A percentile compares a stretch with the other conserved stretches of the same genome.
Evolutionary conservation across 208 protist genomes (phyloP).

Genomic region (Leishmania braziliensis): DNA sequence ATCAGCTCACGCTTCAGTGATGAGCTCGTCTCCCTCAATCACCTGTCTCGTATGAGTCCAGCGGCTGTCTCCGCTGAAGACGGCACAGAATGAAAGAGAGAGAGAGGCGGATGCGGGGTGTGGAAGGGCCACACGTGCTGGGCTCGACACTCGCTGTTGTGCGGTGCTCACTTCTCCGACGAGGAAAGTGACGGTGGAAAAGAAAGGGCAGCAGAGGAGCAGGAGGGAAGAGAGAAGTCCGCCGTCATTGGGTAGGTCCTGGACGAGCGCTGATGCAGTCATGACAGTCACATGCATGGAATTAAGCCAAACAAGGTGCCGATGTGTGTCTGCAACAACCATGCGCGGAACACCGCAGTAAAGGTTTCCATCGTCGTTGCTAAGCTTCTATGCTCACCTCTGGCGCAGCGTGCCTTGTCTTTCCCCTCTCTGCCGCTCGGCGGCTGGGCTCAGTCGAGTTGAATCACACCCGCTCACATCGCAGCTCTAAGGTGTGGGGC

Average conservation of each 20-base stretch:
- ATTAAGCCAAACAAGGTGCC: background rate
- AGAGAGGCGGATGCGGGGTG: background rate
- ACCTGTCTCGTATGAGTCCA: background rate
- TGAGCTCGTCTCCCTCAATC: background rate
- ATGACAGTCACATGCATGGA: background rate
- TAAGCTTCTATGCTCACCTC: background rate
- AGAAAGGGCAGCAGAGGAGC: background rate
- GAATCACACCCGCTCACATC: background rate
- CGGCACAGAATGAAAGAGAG: background rate
- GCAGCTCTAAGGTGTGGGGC: background rate
- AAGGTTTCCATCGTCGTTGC: background rate
- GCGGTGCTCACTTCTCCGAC: background rate
- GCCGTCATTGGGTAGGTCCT: background rate
- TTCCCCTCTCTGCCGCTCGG: background rate
- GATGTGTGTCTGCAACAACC: background rate
- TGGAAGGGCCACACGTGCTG: background rate
- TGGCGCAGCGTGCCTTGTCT: background rate
- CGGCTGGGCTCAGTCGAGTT: background rate
- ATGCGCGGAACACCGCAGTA: background rate
- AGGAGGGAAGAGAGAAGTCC: background rate
- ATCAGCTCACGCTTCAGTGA: background rate
- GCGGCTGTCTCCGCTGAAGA: background rate
- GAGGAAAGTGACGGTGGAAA: too few relatives aligned
- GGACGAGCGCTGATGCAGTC: background rate
- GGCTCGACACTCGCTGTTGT: background rate